A percentile compares a stretch with the other conserved stretches of the same genome.
Evolutionary conservation across 192 early-diverging fungal species (phyloP).

Genomic region (Martensiomyces pterosporus): DNA sequence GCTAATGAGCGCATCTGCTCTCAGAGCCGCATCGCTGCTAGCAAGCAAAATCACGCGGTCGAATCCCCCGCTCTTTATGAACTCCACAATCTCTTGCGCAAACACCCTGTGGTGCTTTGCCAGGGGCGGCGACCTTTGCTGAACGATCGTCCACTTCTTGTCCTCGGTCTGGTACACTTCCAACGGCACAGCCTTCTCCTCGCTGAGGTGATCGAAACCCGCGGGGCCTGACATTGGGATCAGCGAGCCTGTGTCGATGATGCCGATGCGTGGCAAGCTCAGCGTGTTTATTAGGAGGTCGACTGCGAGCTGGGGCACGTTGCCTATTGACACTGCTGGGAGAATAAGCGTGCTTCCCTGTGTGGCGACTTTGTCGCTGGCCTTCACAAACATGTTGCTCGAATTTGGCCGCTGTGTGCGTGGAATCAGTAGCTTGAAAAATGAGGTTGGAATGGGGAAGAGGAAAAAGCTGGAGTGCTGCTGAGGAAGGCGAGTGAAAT

Average conservation of each 20-base stretch:
- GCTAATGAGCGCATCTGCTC: conserved; percentile 59
- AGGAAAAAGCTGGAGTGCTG: too few species aligned
- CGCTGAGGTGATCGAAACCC: conserved; percentile 34
- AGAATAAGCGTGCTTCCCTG: conserved; percentile 33
- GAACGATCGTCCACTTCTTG: conserved; percentile 60
- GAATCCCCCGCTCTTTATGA: conserved; percentile 54
- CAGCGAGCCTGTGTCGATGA: conserved; percentile 55
- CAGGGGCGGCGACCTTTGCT: conserved; percentile 64
- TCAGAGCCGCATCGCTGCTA: conserved; percentile 62
- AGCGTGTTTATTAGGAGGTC: conserved; percentile 69
- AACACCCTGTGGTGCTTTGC: conserved; percentile 50
- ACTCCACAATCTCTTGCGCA: conserved; percentile 53
- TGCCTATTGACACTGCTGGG: conserved; percentile 73
- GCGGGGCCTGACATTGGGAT: conserved; percentile 57
- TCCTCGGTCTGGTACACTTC: conserved; percentile 67
- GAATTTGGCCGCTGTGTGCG: too few species aligned
- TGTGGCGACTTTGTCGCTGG: background rate
- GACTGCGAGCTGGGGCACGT: conserved; percentile 70
- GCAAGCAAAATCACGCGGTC: conserved; percentile 57
- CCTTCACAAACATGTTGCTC: conserved; percentile 6
- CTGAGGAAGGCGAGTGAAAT: too few species aligned
- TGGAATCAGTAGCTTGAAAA: background rate
- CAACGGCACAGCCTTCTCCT: conserved; percentile 21
- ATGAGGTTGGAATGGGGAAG: background rate
- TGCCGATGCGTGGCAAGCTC: conserved; percentile 56